phyloP scores from a whole-genome alignment of 192 early-diverging fungal species.

The Coemansia sp. region DNA sequence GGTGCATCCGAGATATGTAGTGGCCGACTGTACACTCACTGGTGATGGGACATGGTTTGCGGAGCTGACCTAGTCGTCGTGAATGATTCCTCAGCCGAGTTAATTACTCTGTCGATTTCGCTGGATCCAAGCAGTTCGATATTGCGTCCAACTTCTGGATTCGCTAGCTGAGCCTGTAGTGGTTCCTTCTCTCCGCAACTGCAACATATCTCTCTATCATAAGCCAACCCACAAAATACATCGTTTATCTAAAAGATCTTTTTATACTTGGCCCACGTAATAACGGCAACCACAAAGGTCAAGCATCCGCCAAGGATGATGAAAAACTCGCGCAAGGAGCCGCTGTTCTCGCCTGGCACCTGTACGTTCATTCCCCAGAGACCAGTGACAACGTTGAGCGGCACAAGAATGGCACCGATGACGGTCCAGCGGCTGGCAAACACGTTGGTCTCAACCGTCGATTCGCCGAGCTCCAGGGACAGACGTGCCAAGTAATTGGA shows the following conservation, averaged over 20 bases:
- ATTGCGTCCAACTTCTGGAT: too few relatives aligned
- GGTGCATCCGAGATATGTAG: too few relatives aligned
- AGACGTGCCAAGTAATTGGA: slow-evolving; percentile 74
- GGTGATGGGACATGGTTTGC: too few relatives aligned
- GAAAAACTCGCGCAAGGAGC: slow-evolving; percentile 30
- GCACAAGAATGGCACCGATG: slow-evolving; percentile 84
- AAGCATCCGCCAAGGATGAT: slow-evolving; percentile 35
- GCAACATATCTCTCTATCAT: too few relatives aligned
- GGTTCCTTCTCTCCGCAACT: too few relatives aligned
- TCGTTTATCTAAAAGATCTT: slow-evolving; percentile 30
- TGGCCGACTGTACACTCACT: too few relatives aligned
- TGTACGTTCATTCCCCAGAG: slow-evolving; percentile 63
- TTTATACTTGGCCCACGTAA: slow-evolving; percentile 42
- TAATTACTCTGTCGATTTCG: too few relatives aligned
- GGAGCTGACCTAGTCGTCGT: too few relatives aligned
- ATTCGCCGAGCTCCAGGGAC: slow-evolving; percentile 66
- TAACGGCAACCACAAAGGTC: slow-evolving; percentile 31
- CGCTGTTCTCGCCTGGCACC: slow-evolving; percentile 40
- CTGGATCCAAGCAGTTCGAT: too few relatives aligned
- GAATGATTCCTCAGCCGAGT: too few relatives aligned
- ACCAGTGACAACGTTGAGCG: slow-evolving; percentile 86
- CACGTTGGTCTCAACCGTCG: slow-evolving; percentile 78
- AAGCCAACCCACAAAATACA: too few relatives aligned
- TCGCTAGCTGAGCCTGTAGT: too few relatives aligned
- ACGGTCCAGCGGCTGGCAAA: slow-evolving; percentile 85